A percentile compares a stretch with the other conserved stretches of the same genome.
Conservation (phyloP, 83 land plant species). For the Thuja plicata region DNA sequence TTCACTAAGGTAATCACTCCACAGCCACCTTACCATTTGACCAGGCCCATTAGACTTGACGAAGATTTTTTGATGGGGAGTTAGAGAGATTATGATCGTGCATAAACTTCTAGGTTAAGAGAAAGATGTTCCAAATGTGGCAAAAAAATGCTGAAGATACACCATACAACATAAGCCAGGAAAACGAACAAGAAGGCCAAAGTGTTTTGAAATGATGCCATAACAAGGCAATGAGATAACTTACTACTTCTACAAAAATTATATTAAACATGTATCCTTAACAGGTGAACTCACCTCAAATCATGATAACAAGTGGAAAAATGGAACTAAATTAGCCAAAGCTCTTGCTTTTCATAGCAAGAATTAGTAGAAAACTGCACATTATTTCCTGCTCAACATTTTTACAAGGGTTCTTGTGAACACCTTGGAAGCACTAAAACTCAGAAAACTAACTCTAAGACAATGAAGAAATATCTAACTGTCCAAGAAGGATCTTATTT, state of each 20-base stretch:
- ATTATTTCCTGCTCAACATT: background rate
- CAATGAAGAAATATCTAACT: background rate
- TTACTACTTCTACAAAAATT: background rate
- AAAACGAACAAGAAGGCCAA: background rate
- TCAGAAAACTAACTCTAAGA: background rate
- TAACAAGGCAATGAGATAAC: background rate
- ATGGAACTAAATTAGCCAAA: background rate
- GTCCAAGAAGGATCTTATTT: background rate
- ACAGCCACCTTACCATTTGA: background rate
- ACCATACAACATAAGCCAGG: background rate
- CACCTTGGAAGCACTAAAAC: background rate
- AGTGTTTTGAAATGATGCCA: background rate
- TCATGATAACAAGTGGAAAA: background rate
- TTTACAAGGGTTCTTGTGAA: background rate
- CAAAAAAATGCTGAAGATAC: background rate
- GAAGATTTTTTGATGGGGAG: background rate
- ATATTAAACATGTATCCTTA: background rate
- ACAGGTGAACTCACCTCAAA: background rate
- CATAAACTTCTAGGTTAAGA: background rate
- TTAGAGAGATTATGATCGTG: background rate
- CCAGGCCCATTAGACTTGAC: background rate
- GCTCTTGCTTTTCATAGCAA: background rate
- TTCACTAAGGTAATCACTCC: too few species aligned
- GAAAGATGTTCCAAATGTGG: background rate
- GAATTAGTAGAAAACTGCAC: background rate